Base-by-base conservation (phyloP, 306 rosid genomes). In the Quillaja saponaria region DNA sequence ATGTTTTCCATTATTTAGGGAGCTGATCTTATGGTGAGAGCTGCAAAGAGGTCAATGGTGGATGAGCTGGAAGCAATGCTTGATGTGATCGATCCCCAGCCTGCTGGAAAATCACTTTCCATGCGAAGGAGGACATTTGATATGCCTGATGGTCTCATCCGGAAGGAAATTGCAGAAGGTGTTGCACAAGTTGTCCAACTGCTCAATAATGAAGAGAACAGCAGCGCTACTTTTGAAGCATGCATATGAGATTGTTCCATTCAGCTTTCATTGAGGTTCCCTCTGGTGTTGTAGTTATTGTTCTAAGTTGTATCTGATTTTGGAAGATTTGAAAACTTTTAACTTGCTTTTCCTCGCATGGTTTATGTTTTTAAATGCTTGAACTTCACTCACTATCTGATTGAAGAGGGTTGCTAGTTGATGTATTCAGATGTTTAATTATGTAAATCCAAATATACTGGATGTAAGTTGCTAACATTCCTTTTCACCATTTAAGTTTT, bases 41-140 rank as follows among this genome's bases (percentile, higher is more conserved):
- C 85, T 64, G 87, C 96, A 0, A 87, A 83, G 92, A 85, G 78
- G 72, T 85, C 91, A 9, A 91, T 91, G 78, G 78, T 85, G 77
- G 84, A 85, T 52, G 97, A 91, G 83, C 84, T 91, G 73, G 97
- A 91, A 82, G 95, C 91, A 28, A 87, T 91, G 89, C 89, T 91
- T 31, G 95, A 91, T 33, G 95, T 76, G 66, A 83, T 85, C 21
- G 97, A 91, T 71, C 95, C 96, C 34, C 96, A 91, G 78, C 96
- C 96, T 21, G 21, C 65, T 21, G 79, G 84, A 73, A 85, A 67
- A 72, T 81, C 96, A 11, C 66, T 69, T 8, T 91, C 97, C 56
- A 58, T 90, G 61, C 84, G 77, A 35, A 85, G 94, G 71, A 87
- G 97, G 74, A 83, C 83, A 34, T 91, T 91, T 10, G 95, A 91